phyloP scores from a whole-genome alignment of 192 early-diverging fungal genomes.

The Backusella morwellensis region DNA sequence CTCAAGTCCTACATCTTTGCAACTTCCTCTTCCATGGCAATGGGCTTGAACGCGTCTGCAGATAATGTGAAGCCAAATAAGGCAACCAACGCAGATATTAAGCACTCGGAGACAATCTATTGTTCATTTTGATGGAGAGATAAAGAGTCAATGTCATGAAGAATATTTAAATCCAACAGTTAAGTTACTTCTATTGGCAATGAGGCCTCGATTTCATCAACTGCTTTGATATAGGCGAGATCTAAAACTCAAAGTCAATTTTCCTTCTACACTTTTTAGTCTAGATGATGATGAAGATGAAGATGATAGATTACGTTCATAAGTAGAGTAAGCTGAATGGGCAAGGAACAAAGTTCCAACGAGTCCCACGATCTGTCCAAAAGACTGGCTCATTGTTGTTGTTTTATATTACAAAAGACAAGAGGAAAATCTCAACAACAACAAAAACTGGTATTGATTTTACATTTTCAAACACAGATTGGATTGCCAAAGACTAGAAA shows the following conservation, averaged over 20 bases:
- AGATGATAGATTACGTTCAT: constrained; percentile 42
- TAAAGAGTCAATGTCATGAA: neutral
- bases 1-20: constrained; percentile 49
- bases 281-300: neutral
- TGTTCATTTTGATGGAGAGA: neutral
- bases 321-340: constrained; percentile 56
- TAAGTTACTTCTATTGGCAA: constrained; percentile 46
- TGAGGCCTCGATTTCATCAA: constrained; percentile 40
- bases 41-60: constrained; percentile 55
- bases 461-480: too few relatives aligned
- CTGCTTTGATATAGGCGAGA: constrained; percentile 52
- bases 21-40: constrained; percentile 60
- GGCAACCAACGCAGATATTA: constrained; percentile 45
- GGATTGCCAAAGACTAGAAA: too few relatives aligned
- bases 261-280: neutral
- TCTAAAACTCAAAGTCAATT: constrained; percentile 26
- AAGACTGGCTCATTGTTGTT: neutral
- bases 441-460: neutral
- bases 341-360: constrained; percentile 42
- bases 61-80: constrained; percentile 47
- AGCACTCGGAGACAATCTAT: constrained; percentile 50
- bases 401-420: neutral
- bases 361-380: constrained; percentile 22
- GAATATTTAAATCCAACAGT: neutral
- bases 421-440: neutral